Evolutionary conservation across 768 basidiomycete genomes (phyloP).

Genomic region (Ephemerocybe angulata): DNA sequence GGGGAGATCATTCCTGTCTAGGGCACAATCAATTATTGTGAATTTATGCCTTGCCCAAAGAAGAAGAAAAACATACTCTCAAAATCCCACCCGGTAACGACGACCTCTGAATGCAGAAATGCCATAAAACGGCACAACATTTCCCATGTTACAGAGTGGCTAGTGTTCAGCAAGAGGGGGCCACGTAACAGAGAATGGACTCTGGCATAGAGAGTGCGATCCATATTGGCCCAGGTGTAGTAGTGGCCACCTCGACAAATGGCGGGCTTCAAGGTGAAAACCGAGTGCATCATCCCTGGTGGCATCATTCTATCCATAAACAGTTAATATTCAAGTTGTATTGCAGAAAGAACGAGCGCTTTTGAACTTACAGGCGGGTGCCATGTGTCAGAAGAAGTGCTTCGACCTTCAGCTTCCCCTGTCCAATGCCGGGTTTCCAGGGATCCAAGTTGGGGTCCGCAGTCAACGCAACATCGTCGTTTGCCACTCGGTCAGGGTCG

Average conservation of each 20-base stretch:
- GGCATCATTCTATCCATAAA: slow-evolving; percentile 11
- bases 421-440: neutral
- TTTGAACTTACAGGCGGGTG: slow-evolving; percentile 5
- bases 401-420: neutral
- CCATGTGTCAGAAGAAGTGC: slow-evolving; percentile 6
- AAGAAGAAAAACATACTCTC: neutral
- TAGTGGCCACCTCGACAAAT: slow-evolving; percentile 23
- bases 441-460: neutral
- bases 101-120: no score
- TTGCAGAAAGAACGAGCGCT: neutral
- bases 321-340: neutral
- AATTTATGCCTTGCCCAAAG: neutral
- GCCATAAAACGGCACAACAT: no score
- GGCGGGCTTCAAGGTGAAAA: slow-evolving; percentile 11
- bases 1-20: neutral
- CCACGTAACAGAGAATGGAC: slow-evolving; percentile 15
- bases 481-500: neutral
- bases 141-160: no score
- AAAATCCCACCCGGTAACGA: no score
- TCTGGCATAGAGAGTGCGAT: slow-evolving; percentile 11
- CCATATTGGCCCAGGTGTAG: slow-evolving; percentile 14
- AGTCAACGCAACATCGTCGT: neutral
- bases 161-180: slow-evolving; percentile 12
- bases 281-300: slow-evolving; percentile 15
- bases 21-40: neutral